Evolutionary conservation across 805 yeast genomes (phyloP), one percentile per base, ranked within the genome.

Genomic region (Candida alai): DNA sequence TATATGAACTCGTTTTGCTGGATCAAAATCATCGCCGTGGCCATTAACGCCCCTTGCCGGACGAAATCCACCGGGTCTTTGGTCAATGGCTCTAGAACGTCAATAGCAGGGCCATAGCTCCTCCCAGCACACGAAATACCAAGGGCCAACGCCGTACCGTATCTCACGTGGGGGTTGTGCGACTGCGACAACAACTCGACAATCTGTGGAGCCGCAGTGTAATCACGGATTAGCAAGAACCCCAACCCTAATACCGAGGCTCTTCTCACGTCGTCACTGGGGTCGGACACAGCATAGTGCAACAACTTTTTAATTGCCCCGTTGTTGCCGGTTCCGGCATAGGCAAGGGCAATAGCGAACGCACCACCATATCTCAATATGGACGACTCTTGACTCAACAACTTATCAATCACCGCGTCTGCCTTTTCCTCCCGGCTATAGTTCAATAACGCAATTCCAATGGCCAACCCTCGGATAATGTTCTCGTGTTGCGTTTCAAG

Each of bases 51-150:
- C 48, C 97, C 97, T 65, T 93, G 98, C 57, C 97, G 84, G 27
- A 93, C 98, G 64, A 90, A 93, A 60, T 93, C 98, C 28, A 88
- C 94, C 1, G 96, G 79, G 61, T 93, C 98, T 52, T 84, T 86
- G 18, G 90, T 77, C 66, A 93, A 74, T 21, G 97, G 96, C 63
- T 86, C 95, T 45, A 93, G 73, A 12, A 93, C 88, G 40, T 88
- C 96, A 43, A 93, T 74, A 0, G 98, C 97, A 24, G 90, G 80
- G 39, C 80, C 78, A 36, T 84, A 66, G 3, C 89, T 93, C 54
- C 93, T 81, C 30, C 98, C 98, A 16, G 97, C 96, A 70, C 97
- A 89, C 3, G 97, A 79, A 42, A 93, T 85, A 63, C 97, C 98
- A 43, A 93, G 73, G 0, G 98, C 98, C 78, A 93, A 70, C 2